Conservation (phyloP, 1,139 yeast genomes). For the Nadsonia starkeyi-henricii region DNA sequence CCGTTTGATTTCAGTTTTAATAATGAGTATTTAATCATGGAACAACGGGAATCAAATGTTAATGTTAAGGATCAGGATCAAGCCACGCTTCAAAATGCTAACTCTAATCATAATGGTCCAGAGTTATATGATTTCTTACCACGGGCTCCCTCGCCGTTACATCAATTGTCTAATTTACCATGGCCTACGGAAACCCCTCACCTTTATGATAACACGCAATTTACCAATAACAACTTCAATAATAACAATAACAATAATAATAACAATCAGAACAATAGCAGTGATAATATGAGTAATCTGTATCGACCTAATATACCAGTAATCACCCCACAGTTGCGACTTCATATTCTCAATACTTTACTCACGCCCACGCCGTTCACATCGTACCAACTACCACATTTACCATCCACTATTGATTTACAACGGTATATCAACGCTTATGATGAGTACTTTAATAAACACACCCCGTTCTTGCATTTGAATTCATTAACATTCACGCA, state of each 20-base stretch:
- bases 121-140: conserved; percentile 4
- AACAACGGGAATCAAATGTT: background rate
- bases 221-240: conserved; percentile 3
- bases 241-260: conserved; percentile 9
- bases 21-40: background rate
- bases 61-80: background rate
- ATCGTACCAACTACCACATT: conserved; percentile 31
- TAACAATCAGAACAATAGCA: conserved; percentile 8
- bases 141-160: conserved; percentile 1
- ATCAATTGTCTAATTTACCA: conserved; percentile 4
- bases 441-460: conserved; percentile 61
- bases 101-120: background rate
- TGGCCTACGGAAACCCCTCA: conserved; percentile 1
- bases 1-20: background rate
- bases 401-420: conserved; percentile 63
- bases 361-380: conserved; percentile 51
- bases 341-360: conserved; percentile 39
- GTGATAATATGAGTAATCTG: conserved; percentile 7
- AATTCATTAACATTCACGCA: conserved; percentile 44
- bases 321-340: conserved; percentile 60
- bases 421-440: conserved; percentile 60
- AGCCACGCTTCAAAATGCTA: background rate
- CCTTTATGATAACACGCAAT: conserved; percentile 7
- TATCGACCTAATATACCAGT: conserved; percentile 15
- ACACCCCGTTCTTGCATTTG: conserved; percentile 65